Percentiles rank a stretch among this genome's conserved stretches.
phyloP scores from a whole-genome alignment of 139 green algal genomes.

The Chlorella sp. region DNA sequence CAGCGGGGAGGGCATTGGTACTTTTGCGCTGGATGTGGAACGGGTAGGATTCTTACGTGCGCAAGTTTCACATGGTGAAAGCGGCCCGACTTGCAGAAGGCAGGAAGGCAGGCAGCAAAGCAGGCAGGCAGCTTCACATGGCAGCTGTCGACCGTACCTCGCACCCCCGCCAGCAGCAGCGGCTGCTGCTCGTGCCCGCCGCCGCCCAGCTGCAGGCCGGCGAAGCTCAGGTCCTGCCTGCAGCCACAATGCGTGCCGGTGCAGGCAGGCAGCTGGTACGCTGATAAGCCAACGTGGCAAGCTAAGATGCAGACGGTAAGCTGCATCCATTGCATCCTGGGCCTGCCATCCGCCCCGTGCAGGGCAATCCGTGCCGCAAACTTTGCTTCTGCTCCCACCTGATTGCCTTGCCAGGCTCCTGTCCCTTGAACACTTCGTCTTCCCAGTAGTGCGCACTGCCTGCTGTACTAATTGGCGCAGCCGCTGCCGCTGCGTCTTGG shows the following conservation, averaged over 20 bases:
- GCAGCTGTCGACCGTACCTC: too few relatives aligned
- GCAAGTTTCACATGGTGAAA: too few relatives aligned
- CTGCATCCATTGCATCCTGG: not conserved
- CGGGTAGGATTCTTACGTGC: too few relatives aligned
- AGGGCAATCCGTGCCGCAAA: not conserved
- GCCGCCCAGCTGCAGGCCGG: not conserved
- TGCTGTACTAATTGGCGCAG: not conserved
- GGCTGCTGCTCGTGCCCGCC: not conserved
- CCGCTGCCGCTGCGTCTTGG: not conserved
- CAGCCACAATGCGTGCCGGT: too few relatives aligned
- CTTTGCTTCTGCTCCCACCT: not conserved
- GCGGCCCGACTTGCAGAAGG: too few relatives aligned
- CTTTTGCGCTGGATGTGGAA: too few relatives aligned
- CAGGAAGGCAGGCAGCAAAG: too few relatives aligned
- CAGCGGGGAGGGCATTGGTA: too few relatives aligned
- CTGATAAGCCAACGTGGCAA: too few relatives aligned
- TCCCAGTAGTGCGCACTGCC: constrained; percentile 7
- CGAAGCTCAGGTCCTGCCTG: not conserved
- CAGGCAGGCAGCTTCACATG: too few relatives aligned
- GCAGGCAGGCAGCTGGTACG: too few relatives aligned
- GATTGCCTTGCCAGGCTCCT: not conserved
- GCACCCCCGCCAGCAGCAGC: not conserved
- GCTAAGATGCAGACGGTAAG: too few relatives aligned
- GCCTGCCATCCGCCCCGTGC: not conserved
- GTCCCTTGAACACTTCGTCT: not conserved